Evolutionary conservation across 148 eudicot genomes (phyloP).

Genomic region (Polygonum aviculare): DNA sequence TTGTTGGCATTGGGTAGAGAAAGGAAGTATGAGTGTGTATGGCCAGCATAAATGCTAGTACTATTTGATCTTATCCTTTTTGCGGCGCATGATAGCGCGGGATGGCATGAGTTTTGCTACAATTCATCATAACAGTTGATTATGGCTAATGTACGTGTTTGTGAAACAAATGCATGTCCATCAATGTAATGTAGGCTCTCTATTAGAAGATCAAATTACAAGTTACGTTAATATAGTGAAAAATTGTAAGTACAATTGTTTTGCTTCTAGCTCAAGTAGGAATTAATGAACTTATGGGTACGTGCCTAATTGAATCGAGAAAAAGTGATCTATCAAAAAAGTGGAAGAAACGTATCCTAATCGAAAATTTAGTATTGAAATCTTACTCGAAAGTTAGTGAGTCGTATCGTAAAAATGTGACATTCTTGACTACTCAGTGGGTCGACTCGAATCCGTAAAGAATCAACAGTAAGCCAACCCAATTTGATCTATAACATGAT

Average conservation of each 20-base stretch:
- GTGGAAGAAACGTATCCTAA: background rate
- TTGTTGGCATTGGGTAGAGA: background rate
- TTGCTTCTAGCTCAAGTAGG: background rate
- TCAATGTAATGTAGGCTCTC: background rate
- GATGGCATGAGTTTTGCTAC: background rate
- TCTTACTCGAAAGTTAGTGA: too few species aligned
- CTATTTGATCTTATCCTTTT: background rate
- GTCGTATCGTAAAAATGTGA: too few species aligned
- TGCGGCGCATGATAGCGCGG: background rate
- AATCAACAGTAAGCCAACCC: too few species aligned
- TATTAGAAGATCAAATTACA: too few species aligned
- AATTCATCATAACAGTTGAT: background rate
- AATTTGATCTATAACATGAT: too few species aligned
- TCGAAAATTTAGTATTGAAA: too few species aligned
- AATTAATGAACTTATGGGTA: background rate
- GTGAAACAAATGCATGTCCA: background rate
- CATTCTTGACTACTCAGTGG: too few species aligned
- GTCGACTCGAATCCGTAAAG: too few species aligned
- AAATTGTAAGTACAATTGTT: too few species aligned
- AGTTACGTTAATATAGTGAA: background rate
- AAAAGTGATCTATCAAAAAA: background rate
- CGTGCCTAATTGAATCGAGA: background rate
- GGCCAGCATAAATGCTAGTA: background rate
- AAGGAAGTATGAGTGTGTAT: background rate
- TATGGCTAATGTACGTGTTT: too few species aligned